Evolutionary conservation across 257 asterid genomes (phyloP), one percentile per base, ranked within the genome.

Genomic region (Haberlea rhodopensis): DNA sequence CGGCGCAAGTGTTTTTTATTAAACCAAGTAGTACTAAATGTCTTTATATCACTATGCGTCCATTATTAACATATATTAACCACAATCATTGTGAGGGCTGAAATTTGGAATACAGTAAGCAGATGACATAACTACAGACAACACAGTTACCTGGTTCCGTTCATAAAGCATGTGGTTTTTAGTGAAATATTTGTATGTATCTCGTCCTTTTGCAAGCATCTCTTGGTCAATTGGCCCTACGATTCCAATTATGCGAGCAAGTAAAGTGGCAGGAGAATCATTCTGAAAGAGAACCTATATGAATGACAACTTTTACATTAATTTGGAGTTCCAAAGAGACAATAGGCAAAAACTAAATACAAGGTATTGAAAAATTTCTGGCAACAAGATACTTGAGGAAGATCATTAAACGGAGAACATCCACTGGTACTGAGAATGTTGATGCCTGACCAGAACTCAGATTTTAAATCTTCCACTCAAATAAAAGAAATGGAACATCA

Each of bases 241-340:
- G 57, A 92, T 89, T 72, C 97, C 97, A 40, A 89, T 82, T 53
- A 92, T 95, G 13, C 99, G 88, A 74, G 96, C 99, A 70, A 92
- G 97, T 77, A 92, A 80, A 55, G 99, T 87, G 52, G 99, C 96
- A 19, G 97, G 97, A 68, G 99, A 92, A 77, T 92, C 99, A 71
- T 92, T 92, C 82, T 87, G 99, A 77, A 92, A 92, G 68, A 92
- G 94, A 46, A 92, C 99, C 99, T 92, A 77, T 67, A 32, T 32
- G 43, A n/a, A 78, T 31, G 62, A 71, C 49, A 20, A 59, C 6
- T 5, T 45, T 51, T 20, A 57, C 7, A 31, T 40, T 20, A 70
- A 67, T 29, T 46, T 37, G 61, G 64, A 51, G 59, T 70, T 74
- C 34, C 71, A 32, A 52, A 60, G 53, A 53, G 37, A 58, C 40